Evolutionary conservation across 2,329 filamentous ascomycete species (phyloP).

Genomic region (Aspergillus niger): DNA sequence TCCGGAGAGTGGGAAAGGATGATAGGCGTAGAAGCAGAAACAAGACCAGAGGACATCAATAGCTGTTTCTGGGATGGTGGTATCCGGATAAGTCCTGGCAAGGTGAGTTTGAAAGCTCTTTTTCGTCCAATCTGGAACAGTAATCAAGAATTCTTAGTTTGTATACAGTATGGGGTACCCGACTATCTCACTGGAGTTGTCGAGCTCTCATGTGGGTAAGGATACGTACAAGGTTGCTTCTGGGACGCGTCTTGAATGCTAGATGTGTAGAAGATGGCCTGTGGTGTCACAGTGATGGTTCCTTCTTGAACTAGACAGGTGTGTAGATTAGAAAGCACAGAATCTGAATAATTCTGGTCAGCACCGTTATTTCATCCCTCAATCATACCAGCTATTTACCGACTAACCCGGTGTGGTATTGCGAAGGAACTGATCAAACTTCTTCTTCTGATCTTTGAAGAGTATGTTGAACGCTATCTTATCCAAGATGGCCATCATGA

Average conservation of each 20-base stretch:
- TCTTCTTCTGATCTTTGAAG: neutral
- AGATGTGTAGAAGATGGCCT: neutral
- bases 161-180: neutral
- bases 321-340: neutral
- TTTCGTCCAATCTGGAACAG: neutral
- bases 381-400: neutral
- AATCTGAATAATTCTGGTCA: neutral
- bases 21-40: slow-evolving; percentile 2
- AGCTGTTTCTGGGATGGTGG: neutral
- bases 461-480: neutral
- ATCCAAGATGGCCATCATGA: neutral
- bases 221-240: slow-evolving; percentile 1
- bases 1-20: neutral
- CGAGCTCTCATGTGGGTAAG: neutral
- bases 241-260: slow-evolving; percentile 3
- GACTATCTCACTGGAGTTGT: neutral
- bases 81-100: neutral
- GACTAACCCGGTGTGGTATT: slow-evolving; percentile 3
- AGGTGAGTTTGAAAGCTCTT: neutral
- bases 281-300: neutral
- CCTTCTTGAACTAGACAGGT: neutral
- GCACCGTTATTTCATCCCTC: neutral
- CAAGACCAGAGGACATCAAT: slow-evolving; percentile 5
- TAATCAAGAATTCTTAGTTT: neutral
- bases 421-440: neutral